These are phyloP conservation scores for Gelatoporia subvermispora DNA, from an alignment of 768 basidiomycete species.

Conservation along the genomic window DNA sequence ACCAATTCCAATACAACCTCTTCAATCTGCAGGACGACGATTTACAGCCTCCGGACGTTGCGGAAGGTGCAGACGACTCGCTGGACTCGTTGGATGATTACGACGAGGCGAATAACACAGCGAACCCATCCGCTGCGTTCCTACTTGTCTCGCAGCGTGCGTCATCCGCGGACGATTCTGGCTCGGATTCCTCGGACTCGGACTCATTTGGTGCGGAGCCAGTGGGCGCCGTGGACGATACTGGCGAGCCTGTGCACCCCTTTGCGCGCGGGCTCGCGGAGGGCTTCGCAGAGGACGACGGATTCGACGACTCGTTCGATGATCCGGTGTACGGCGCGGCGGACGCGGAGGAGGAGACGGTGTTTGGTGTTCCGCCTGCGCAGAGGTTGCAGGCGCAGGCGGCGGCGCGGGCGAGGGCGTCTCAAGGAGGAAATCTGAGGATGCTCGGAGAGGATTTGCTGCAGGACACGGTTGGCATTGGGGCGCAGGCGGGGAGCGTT, in stretches of 20 bases:
- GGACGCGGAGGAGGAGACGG: conserved; percentile 53
- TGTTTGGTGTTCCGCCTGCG: conserved; percentile 65
- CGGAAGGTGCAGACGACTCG: conserved; percentile 45
- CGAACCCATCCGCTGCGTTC: conserved; percentile 68
- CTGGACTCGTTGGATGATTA: conserved; percentile 47
- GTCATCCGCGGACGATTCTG: conserved; percentile 35
- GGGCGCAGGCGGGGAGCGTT: conserved; percentile 42
- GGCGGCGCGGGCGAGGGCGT: conserved; percentile 1
- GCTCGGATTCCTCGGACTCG: conserved; percentile 31
- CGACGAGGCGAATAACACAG: conserved; percentile 49
- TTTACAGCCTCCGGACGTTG: conserved; percentile 12
- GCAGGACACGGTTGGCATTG: conserved; percentile 60
- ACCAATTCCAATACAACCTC: conserved; percentile 19
- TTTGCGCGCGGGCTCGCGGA: conserved; percentile 41
- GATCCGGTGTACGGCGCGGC: conserved; percentile 31
- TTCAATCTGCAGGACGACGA: conserved; percentile 23
- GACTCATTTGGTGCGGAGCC: conserved; percentile 52
- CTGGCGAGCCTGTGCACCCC: conserved; percentile 49
- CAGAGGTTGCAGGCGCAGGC: conserved; percentile 12
- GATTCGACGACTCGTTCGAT: conserved; percentile 46
- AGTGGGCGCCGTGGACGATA: conserved; percentile 27
- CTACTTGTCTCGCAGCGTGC: conserved; percentile 49
- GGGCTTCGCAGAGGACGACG: conserved; percentile 41
- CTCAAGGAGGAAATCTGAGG: conserved; percentile 33
- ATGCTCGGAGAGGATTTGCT: conserved; percentile 62